Evolutionary conservation across 169 alveolate species (phyloP).

Genomic region (Miamiensis avidus): DNA sequence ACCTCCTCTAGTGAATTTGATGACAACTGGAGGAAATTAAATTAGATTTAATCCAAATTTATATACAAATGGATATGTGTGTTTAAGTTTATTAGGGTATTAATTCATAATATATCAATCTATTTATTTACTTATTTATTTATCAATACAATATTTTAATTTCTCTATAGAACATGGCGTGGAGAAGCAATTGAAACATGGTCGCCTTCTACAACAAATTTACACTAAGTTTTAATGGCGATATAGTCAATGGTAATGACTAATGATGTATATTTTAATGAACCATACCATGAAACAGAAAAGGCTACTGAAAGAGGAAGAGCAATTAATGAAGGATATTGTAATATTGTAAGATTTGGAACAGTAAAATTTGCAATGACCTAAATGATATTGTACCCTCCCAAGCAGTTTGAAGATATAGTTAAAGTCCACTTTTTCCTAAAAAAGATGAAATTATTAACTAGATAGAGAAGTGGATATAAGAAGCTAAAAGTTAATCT

Average conservation of each 20-base stretch:
- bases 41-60: constrained; percentile 81
- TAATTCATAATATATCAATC: too few species aligned
- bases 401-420: too few species aligned
- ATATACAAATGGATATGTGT: constrained; percentile 75
- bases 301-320: constrained; percentile 53
- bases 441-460: too few species aligned
- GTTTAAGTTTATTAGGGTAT: constrained; percentile 73
- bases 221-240: constrained; percentile 67
- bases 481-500: too few species aligned
- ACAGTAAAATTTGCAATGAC: too few species aligned
- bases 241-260: constrained; percentile 73
- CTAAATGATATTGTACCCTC: too few species aligned
- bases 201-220: constrained; percentile 73
- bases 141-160: too few species aligned
- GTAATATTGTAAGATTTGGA: constrained; percentile 82
- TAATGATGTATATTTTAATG: constrained; percentile 69
- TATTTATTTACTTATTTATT: too few species aligned
- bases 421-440: too few species aligned
- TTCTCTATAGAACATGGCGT: constrained; percentile 82
- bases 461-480: too few species aligned
- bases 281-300: constrained; percentile 76
- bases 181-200: constrained; percentile 75
- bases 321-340: constrained; percentile 70
- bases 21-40: constrained; percentile 67
- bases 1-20: constrained; percentile 73